These are phyloP conservation scores for Diaporthe vaccinii DNA, from an alignment of 2,329 filamentous ascomycete genomes.

Conservation along the genomic window DNA sequence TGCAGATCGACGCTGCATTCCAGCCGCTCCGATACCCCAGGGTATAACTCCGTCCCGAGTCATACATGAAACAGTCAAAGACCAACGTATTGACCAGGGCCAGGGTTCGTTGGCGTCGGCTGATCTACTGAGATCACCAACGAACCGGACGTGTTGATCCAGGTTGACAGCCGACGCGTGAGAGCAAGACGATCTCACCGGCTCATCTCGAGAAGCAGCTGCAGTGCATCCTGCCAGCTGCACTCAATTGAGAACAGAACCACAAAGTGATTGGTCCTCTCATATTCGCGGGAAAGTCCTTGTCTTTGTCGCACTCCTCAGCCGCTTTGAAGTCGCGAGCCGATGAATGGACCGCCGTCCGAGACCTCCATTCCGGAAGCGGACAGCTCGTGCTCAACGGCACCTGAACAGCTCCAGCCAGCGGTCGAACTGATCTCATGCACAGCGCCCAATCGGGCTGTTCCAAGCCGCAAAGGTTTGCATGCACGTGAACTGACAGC, in stretches of 20 bases:
- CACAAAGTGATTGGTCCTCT: not conserved
- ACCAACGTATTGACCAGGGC: not conserved
- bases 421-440: not conserved
- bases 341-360: not conserved
- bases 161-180: not conserved
- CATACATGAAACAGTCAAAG: constrained; percentile 15
- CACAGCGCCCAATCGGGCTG: not conserved
- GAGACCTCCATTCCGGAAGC: not conserved
- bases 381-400: not conserved
- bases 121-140: not conserved
- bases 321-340: not conserved
- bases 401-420: not conserved
- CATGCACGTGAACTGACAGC: not conserved
- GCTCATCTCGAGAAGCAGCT: not conserved
- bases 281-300: not conserved
- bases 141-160: constrained; percentile 1
- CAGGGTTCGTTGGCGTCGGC: not conserved
- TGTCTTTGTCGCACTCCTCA: not conserved
- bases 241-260: not conserved
- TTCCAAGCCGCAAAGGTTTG: not conserved
- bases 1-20: constrained; percentile 17
- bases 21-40: not conserved
- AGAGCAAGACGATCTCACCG: not conserved
- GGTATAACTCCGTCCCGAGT: constrained; percentile 8
- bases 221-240: not conserved